Evolutionary conservation across 257 asterid genomes (phyloP).

Genomic region (Scutellaria barbata): DNA sequence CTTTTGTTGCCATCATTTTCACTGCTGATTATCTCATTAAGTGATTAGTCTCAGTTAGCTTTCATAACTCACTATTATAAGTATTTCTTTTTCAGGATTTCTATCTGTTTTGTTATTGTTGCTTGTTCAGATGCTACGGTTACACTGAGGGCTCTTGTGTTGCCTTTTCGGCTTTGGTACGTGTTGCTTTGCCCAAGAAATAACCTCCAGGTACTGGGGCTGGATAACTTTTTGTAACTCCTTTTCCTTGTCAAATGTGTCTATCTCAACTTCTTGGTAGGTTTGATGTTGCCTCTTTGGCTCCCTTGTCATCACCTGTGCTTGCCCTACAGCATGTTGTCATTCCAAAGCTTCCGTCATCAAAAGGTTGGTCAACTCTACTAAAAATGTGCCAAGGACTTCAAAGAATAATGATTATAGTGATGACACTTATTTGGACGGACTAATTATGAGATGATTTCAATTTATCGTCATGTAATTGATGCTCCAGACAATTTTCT

Average conservation of each 20-base stretch:
- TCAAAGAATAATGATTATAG: conserved; percentile 9
- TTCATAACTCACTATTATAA: conserved; percentile 10
- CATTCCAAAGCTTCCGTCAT: conserved; percentile 52
- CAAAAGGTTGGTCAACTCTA: conserved; percentile 57
- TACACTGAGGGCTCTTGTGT: conserved; percentile 82
- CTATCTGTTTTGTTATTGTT: conserved; percentile 76
- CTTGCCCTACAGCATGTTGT: conserved; percentile 79
- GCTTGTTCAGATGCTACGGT: conserved; percentile 97
- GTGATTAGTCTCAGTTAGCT: conserved; percentile 20
- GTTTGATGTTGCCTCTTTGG: conserved; percentile 82
- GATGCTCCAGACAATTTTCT: conserved; percentile 18
- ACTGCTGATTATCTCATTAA: conserved; percentile 27
- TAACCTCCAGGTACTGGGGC: conserved; percentile 19
- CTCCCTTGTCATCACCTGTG: conserved; percentile 73
- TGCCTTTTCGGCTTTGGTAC: conserved; percentile 85
- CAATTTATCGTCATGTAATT: conserved; percentile 5
- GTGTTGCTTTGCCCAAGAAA: conserved; percentile 27
- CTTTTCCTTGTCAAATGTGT: conserved; percentile 26
- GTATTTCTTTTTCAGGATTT: conserved; percentile 59
- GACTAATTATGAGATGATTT: neutral
- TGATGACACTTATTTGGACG: neutral
- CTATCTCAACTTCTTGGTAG: conserved; percentile 50
- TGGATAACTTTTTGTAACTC: conserved; percentile 4
- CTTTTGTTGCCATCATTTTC: conserved; percentile 22
- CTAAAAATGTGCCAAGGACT: conserved; percentile 26